Evolutionary conservation across 2,329 filamentous ascomycete genomes (phyloP), one percentile per base, ranked within the genome.

Genomic region (Taxawa tesnikishii): DNA sequence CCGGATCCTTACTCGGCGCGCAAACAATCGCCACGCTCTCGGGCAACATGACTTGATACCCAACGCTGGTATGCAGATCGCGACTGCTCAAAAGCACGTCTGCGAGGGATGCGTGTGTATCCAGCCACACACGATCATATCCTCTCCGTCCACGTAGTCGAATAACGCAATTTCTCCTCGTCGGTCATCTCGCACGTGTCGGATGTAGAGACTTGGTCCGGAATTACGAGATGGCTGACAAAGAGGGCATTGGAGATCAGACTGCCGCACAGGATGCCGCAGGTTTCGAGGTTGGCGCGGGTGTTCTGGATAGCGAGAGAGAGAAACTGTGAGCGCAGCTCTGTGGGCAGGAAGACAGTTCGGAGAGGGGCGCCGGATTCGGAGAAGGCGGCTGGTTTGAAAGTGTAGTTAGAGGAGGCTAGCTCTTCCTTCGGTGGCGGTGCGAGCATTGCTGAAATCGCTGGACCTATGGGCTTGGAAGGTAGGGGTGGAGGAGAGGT

Each of bases 21-120:
- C 90, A 98, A 24, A 98, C 90, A 47, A 98, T 93, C 4, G 90
- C 90, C 40, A 98, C 85, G 46, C 83, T 92, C 63, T 98, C 90
- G 1, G 85, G 79, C 59, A 96, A 73, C 84, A 94, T 94, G 38
- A 90, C 77, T 57, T 98, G 90, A 53, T 94, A 96, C 8, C 85
- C 85, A 3, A 79, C 78, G 50, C 94, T 88, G 0, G 92, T 98
- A 51, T 98, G 90, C 43, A 96, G 53, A 51, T 98, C 90, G 30
- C 88, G 68, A 29, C 81, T 90, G 52, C 84, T 94, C 83, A 98
- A 92, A 98, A 98, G 56, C 90, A 98, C 0, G 84, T 92, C 59
- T 98, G 90, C 0, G 80, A 84, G 0, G 90, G 90, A 54, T 98
- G 90, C 0, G 90, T 98, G 53, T 98, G 90, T 39, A 98, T 98